A percentile compares a stretch with the other conserved stretches of the same genome.
Evolutionary conservation across 2,329 filamentous ascomycete genomes (phyloP).

Genomic region (Verticillium albo-atrum): DNA sequence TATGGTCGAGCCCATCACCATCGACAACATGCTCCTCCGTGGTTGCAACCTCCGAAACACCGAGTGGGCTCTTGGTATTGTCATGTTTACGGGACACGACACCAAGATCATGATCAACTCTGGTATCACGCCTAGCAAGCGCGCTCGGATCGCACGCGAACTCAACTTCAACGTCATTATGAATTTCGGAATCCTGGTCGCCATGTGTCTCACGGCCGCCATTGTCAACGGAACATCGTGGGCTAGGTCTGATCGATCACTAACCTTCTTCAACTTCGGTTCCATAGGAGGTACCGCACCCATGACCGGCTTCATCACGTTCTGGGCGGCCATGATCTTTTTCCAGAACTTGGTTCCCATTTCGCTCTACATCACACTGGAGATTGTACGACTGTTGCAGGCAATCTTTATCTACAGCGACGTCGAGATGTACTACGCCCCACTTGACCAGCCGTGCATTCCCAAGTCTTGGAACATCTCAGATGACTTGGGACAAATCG

Average conservation of each 20-base stretch:
- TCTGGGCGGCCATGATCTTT: slow-evolving; percentile 90
- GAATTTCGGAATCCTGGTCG: slow-evolving; percentile 86
- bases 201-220: slow-evolving; percentile 83
- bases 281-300: slow-evolving; percentile 71
- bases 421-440: slow-evolving; percentile 93
- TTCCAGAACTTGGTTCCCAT: slow-evolving; percentile 99
- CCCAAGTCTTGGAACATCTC: slow-evolving; percentile 99
- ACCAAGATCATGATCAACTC: slow-evolving; percentile 99
- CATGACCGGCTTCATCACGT: slow-evolving; percentile 90
- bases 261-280: slow-evolving; percentile 79
- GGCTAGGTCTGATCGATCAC: slow-evolving; percentile 68
- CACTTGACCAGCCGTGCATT: slow-evolving; percentile 88
- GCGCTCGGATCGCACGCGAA: slow-evolving; percentile 83
- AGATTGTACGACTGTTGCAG: slow-evolving; percentile 90
- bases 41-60: slow-evolving; percentile 94
- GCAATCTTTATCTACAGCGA: slow-evolving; percentile 98
- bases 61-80: slow-evolving; percentile 89
- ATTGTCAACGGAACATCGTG: slow-evolving; percentile 83
- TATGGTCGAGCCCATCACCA: slow-evolving; percentile 89
- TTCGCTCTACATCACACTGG: slow-evolving; percentile 93
- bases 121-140: slow-evolving; percentile 90
- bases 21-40: slow-evolving; percentile 92
- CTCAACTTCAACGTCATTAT: slow-evolving; percentile 97
- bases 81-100: slow-evolving; percentile 91
- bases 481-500: slow-evolving; percentile 94